Percentiles rank a stretch among this genome's conserved stretches.
These are phyloP conservation scores for Cylindrotheca closterium DNA, from an alignment of 108 stramenopile species.

Conservation along the genomic window DNA sequence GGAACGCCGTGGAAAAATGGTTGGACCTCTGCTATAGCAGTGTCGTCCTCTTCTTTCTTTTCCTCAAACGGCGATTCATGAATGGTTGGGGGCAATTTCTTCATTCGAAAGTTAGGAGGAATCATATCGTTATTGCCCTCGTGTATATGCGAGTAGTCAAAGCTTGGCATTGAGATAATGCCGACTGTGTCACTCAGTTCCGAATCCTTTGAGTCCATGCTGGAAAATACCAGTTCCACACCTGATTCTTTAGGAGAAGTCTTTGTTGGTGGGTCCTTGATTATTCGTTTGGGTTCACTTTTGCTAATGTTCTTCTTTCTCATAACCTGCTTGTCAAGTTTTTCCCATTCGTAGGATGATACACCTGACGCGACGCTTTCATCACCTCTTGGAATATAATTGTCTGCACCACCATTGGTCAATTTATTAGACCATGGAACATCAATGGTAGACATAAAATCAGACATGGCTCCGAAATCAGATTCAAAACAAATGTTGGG, in stretches of 20 bases:
- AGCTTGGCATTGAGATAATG: conserved; percentile 45
- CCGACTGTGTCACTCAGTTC: background rate
- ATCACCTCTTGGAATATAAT: background rate
- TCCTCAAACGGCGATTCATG: conserved; percentile 18
- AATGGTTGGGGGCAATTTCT: conserved; percentile 11
- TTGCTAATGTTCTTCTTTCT: conserved; percentile 2
- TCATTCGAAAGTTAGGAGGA: conserved; percentile 6
- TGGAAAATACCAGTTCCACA: background rate
- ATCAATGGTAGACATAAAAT: conserved; percentile 8
- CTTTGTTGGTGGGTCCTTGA: background rate
- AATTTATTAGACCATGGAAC: conserved; percentile 10
- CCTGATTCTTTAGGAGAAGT: background rate
- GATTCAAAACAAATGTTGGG: background rate
- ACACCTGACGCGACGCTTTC: conserved; percentile 3
- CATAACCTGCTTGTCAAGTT: background rate
- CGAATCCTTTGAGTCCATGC: background rate
- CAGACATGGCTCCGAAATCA: background rate
- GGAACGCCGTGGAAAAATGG: conserved; percentile 66
- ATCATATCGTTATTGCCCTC: conserved; percentile 43
- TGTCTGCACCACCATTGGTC: background rate
- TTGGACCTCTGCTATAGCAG: conserved; percentile 11
- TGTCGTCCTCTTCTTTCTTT: conserved; percentile 23
- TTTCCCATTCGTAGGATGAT: conserved; percentile 40
- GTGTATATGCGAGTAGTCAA: conserved; percentile 59
- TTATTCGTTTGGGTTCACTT: background rate